Conservation (phyloP, 2,329 filamentous ascomycete species). For the Colletotrichum scovillei region DNA sequence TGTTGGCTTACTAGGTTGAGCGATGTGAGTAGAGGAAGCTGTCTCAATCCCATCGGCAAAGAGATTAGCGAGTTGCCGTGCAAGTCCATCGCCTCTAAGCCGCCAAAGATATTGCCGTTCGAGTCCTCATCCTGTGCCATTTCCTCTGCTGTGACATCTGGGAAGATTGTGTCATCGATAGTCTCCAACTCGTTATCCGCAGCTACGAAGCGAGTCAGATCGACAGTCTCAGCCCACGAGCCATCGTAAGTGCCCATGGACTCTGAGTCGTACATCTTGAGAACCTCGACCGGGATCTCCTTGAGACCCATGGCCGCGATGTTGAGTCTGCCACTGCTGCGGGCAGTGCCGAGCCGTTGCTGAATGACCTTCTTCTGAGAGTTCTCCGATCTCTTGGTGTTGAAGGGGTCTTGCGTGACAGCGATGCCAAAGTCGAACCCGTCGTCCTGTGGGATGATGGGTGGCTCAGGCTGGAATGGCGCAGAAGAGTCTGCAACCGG, state of each 20-base stretch:
- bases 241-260: constrained; percentile 70
- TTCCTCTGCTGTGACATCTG: constrained; percentile 71
- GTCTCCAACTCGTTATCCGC: constrained; percentile 89
- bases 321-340: constrained; percentile 84
- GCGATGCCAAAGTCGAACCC: constrained; percentile 59
- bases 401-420: constrained; percentile 72
- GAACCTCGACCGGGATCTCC: constrained; percentile 82
- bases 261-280: constrained; percentile 91
- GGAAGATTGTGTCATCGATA: constrained; percentile 81
- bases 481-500: not conserved
- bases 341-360: constrained; percentile 77
- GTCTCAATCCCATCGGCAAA: constrained; percentile 80
- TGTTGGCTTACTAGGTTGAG: constrained; percentile 80
- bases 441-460: constrained; percentile 59
- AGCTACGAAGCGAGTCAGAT: constrained; percentile 84
- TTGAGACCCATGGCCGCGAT: constrained; percentile 86
- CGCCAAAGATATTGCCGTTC: constrained; percentile 81
- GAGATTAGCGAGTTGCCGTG: constrained; percentile 83
- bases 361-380: constrained; percentile 75
- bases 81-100: constrained; percentile 83
- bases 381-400: constrained; percentile 68
- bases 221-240: constrained; percentile 92
- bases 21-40: constrained; percentile 78
- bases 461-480: constrained; percentile 32
- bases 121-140: constrained; percentile 73